Evolutionary conservation across 108 stramenopile species (phyloP).

Genomic region (Nitzschia sp.): DNA sequence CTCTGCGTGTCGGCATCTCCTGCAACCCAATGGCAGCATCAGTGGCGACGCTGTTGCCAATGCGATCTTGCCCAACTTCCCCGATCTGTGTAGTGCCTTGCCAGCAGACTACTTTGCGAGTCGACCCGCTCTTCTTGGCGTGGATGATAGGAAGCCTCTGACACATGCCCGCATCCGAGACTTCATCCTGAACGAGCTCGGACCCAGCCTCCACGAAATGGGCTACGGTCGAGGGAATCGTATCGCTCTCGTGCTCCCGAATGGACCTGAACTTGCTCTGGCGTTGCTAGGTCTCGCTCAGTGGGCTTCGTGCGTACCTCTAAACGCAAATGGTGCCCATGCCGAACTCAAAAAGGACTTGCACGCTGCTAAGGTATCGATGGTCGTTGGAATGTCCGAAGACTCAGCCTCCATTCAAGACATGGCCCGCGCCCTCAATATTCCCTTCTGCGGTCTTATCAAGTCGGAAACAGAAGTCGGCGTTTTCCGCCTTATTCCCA

Average conservation of each 20-base stretch:
- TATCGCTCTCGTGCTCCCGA: slow-evolving; percentile 53
- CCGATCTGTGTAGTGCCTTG: slow-evolving; percentile 44
- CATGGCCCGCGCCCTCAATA: slow-evolving; percentile 33
- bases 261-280: slow-evolving; percentile 59
- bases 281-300: slow-evolving; percentile 39
- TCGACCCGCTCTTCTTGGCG: slow-evolving; percentile 27
- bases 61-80: slow-evolving; percentile 47
- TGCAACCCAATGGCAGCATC: slow-evolving; percentile 57
- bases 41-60: slow-evolving; percentile 43
- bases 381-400: slow-evolving; percentile 38
- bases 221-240: slow-evolving; percentile 47
- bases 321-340: slow-evolving; percentile 43
- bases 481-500: slow-evolving; percentile 31
- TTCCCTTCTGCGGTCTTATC: slow-evolving; percentile 39
- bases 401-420: slow-evolving; percentile 26
- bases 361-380: slow-evolving; percentile 6
- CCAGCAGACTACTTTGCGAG: slow-evolving; percentile 33
- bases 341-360: slow-evolving; percentile 49
- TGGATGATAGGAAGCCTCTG: slow-evolving; percentile 31
- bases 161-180: slow-evolving; percentile 40
- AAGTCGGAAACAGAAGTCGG: slow-evolving; percentile 32
- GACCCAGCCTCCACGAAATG: slow-evolving; percentile 39
- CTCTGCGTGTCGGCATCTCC: slow-evolving; percentile 34
- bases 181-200: slow-evolving; percentile 43
- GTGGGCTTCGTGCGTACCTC: slow-evolving; percentile 55